Evolutionary conservation across 2,329 filamentous ascomycete genomes (phyloP), one percentile per base, ranked within the genome.

Genomic region (Alternaria rosae): DNA sequence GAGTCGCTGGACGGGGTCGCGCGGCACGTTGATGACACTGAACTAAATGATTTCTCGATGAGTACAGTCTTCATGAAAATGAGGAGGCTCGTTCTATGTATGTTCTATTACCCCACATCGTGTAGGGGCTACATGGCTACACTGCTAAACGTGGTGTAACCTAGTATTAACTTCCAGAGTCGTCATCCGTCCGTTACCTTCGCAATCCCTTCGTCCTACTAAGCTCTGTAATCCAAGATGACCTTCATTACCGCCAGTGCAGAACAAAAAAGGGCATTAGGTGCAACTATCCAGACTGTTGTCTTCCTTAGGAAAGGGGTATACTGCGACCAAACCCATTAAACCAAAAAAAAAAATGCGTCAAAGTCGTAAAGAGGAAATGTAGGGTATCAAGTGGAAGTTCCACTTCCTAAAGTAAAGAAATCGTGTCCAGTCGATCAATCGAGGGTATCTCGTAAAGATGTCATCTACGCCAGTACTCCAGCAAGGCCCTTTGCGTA

Each of bases 1-100:
- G 75, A 21, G 63, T 62, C 12, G 67, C 70, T 32, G 78, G 70
- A 11, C 72, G 78, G 53, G 78, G 71, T 10, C 76, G 79, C 61
- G 78, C 71, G 17, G 61, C 67, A 38, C 64, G 72, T 12, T 59
- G 50, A 71, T 53, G 67, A 35, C 50, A 6, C 20, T n/a, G 48
- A 32, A 35, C 17, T 15, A 23, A 48, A 54, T 57, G 56, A 67
- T 58, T 56, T 57, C 48, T 54, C 30, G 43, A 38, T 30, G 30
- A 32, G 38, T 35, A 38, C 54, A 58, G 17, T 32, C 15, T 43
- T 15, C 38, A 53, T 52, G 54, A 15, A 3, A 47, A 53, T 47
- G 21, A 51, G 21, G 30, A 48, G 13, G 23, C 38, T 7, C 17
- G 45, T 61, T 25, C 47, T 57, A 44, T 15, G 32, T 43, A 57